Conservation (phyloP, 2,329 filamentous ascomycete species). For the Xylogone sp. region DNA sequence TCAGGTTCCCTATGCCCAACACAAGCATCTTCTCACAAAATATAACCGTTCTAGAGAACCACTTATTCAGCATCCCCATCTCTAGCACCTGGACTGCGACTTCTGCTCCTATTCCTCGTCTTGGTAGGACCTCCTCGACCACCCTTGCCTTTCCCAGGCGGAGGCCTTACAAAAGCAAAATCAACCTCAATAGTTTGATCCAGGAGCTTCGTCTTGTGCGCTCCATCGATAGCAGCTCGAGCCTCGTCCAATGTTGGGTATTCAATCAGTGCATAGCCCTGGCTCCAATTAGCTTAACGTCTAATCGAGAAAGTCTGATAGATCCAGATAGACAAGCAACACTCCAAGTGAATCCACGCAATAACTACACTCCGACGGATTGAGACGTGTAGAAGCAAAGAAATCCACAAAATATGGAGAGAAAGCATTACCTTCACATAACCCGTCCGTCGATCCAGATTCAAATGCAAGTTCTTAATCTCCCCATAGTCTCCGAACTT, state of each 20-base stretch:
- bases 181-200: conserved; percentile 80
- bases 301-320: background rate
- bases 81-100: conserved; percentile 25
- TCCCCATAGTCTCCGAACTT: conserved; percentile 81
- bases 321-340: background rate
- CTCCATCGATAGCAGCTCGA: conserved; percentile 75
- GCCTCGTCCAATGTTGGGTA: conserved; percentile 77
- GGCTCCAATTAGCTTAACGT: background rate
- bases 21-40: too few species aligned
- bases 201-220: conserved; percentile 72
- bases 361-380: too few species aligned
- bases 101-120: conserved; percentile 27
- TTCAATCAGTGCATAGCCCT: conserved; percentile 85
- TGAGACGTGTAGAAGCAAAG: too few species aligned
- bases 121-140: conserved; percentile 29
- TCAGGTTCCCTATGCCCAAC: background rate
- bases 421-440: conserved; percentile 69
- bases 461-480: conserved; percentile 83
- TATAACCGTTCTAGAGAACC: too few species aligned
- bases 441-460: conserved; percentile 76
- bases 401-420: background rate
- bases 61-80: conserved; percentile 23
- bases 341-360: too few species aligned
- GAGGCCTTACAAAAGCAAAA: conserved; percentile 81
- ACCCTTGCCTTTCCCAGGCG: conserved; percentile 52